Base-by-base conservation (phyloP, 179 eudicot species). In the Amaranthus tricolor region DNA sequence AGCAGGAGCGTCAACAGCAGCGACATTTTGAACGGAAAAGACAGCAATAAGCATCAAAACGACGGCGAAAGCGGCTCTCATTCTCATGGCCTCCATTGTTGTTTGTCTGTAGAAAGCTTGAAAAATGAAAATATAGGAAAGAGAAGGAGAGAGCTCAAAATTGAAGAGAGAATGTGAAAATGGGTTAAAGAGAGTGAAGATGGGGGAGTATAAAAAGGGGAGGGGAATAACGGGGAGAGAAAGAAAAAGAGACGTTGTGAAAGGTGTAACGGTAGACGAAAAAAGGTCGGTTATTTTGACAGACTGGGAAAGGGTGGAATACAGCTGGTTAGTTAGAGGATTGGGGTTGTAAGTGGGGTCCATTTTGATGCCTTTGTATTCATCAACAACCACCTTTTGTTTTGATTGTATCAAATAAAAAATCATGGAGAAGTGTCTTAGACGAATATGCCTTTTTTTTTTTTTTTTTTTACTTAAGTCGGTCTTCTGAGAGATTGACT, bases 1-100 rank as follows among this genome's bases (percentile, higher is more conserved):
- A 0, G 89, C 88, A 0, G 88, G 88, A 0, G 85, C 84, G 2
- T 71, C 83, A 4, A 48, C 72, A 0, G 88, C 85, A 10, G 72
- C 80, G 51, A 74, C 72, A 17, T 76, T 79, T 14, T 68, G 73
- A 78, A 76, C 69, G 11, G 83, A 80, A 17, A 67, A 66, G 15
- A 80, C 53, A 2, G 86, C 88, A 78, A 84, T 60, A 79, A 86
- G 12, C 74, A 79, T 58, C 82, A 80, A 54, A 19, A 81, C 74
- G 10, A 73, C 70, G 52, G 78, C 84, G 44, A 81, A 64, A 5
- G 79, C 49, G 2, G 77, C 57, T 73, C 80, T 86, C 83, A 80
- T 73, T 75, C 78, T 86, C 84, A 73, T 74, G 57, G 86, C 80
- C 76, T 85, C 86, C 88, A 85, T 86, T 82, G 40, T 56, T 11